A percentile compares a stretch with the other conserved stretches of the same genome.
Conservation (phyloP, 2,329 filamentous ascomycete genomes). For the Lasiodiplodia sp. region DNA sequence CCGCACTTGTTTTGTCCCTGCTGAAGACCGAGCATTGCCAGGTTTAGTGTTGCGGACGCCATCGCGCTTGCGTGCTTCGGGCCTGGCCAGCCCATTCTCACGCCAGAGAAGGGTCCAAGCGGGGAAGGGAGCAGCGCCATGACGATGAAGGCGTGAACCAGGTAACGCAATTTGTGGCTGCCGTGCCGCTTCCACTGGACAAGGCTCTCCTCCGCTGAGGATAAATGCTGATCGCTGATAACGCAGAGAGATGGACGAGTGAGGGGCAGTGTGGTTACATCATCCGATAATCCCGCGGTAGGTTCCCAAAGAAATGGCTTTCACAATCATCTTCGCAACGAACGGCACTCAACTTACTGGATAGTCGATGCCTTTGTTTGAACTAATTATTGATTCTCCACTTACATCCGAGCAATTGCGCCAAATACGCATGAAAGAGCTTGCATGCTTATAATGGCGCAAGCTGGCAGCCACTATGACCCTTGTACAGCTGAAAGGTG, state of each 20-base stretch:
- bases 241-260: neutral
- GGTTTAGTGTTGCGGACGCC: neutral
- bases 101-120: constrained; percentile 3
- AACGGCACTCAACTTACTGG: no score
- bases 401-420: no score
- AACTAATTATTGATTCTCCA: no score
- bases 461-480: neutral
- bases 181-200: neutral
- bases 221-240: constrained; percentile 24
- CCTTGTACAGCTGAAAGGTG: constrained; percentile 22
- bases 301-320: no score
- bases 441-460: neutral
- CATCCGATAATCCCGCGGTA: constrained; percentile 1
- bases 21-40: constrained; percentile 1
- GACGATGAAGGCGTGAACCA: constrained; percentile 23
- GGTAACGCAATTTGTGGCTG: neutral
- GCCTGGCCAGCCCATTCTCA: constrained; percentile 1
- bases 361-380: no score
- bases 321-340: no score
- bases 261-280: constrained; percentile 24
- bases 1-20: constrained; percentile 9
- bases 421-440: no score
- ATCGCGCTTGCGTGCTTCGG: constrained; percentile 14
- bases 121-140: constrained; percentile 1
- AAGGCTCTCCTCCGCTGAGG: neutral